Percentiles rank a stretch among this genome's conserved stretches.
Conservation (phyloP, 1,284 basidiomycete species). For the Dichomitus squalens region DNA sequence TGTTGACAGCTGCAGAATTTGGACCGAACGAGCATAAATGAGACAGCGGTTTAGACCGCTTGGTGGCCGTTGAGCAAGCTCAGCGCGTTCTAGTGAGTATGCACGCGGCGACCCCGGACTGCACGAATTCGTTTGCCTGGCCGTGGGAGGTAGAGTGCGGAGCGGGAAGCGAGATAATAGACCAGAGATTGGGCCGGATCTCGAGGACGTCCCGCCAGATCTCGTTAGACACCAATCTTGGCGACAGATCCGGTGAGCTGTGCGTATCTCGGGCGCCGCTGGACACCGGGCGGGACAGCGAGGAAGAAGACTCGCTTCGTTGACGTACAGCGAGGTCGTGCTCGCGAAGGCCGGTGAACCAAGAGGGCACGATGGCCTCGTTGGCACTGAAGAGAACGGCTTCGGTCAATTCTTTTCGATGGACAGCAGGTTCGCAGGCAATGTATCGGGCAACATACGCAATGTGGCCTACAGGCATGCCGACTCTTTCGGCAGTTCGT, state of each 20-base stretch:
- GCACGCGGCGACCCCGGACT: background rate
- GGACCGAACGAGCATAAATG: constrained; percentile 13
- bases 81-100: background rate
- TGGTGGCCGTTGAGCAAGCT: background rate
- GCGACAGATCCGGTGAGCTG: constrained; percentile 4
- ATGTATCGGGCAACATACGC: constrained; percentile 16
- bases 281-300: constrained; percentile 5
- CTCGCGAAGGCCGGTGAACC: background rate
- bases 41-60: constrained; percentile 1
- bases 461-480: background rate
- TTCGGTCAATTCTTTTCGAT: constrained; percentile 8
- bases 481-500: constrained; percentile 12
- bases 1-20: constrained; percentile 13
- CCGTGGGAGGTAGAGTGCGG: constrained; percentile 1
- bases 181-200: constrained; percentile 18
- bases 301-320: constrained; percentile 4
- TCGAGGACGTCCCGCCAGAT: constrained; percentile 13
- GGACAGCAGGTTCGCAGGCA: constrained; percentile 3
- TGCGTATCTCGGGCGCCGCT: background rate
- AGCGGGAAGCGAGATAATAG: background rate
- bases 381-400: background rate
- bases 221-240: constrained; percentile 11
- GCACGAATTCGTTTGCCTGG: constrained; percentile 1
- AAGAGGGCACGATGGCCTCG: constrained; percentile 6
- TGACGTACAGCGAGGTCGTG: constrained; percentile 1